Percentiles rank a stretch among this genome's conserved stretches.
phyloP scores from a whole-genome alignment of 2,329 filamentous ascomycete species.

The Phyllosticta ampelicida region DNA sequence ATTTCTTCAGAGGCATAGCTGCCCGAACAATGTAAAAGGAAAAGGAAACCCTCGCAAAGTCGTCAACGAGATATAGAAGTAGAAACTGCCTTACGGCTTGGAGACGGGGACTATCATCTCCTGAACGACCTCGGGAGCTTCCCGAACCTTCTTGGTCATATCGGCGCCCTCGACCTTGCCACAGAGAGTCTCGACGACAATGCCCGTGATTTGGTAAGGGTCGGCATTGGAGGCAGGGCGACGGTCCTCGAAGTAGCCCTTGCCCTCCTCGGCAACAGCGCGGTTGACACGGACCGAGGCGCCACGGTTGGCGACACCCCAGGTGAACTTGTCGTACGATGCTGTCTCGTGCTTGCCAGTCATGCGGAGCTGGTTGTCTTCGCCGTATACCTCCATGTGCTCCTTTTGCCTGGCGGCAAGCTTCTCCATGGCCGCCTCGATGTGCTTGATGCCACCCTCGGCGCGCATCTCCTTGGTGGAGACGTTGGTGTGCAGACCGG shows the following conservation, averaged over 20 bases:
- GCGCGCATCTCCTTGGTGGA: constrained; percentile 79
- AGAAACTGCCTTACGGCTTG: neutral
- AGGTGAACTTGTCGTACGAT: constrained; percentile 84
- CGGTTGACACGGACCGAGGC: constrained; percentile 88
- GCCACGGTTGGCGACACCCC: constrained; percentile 91
- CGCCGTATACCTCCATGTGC: constrained; percentile 80
- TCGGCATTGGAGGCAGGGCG: constrained; percentile 69
- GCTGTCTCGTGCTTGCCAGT: constrained; percentile 93
- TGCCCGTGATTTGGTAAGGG: constrained; percentile 75
- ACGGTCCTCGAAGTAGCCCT: constrained; percentile 78
- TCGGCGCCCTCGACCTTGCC: constrained; percentile 41
- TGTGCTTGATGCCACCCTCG: constrained; percentile 91
- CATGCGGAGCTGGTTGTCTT: constrained; percentile 89
- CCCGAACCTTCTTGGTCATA: constrained; percentile 30
- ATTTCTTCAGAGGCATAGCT: neutral
- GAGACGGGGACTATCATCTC: neutral
- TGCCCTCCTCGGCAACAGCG: constrained; percentile 73
- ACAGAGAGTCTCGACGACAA: constrained; percentile 61
- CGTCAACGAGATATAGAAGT: neutral
- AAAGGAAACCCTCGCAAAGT: neutral
- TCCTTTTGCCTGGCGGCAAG: constrained; percentile 39
- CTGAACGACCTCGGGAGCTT: constrained; percentile 15
- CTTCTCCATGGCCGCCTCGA: constrained; percentile 62
- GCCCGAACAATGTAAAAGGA: neutral
- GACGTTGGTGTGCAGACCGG: constrained; percentile 89